Evolutionary conservation across 208 protist species (phyloP).

Genomic region (Trypanosoma platydactyli): DNA sequence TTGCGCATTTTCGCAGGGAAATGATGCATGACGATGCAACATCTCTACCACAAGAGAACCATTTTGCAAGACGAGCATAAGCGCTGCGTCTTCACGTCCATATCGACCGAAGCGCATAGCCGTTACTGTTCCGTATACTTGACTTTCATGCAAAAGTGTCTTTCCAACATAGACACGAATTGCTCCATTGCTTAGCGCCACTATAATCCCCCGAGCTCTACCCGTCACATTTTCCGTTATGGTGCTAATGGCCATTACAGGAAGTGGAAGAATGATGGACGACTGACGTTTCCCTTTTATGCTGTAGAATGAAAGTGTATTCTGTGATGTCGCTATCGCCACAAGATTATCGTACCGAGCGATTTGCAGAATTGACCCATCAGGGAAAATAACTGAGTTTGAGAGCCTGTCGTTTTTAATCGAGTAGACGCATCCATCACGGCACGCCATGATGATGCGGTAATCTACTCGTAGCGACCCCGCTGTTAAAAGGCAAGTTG

Average conservation of each 20-base stretch:
- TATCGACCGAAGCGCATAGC: slow-evolving; percentile 91
- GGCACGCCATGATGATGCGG: slow-evolving; percentile 90
- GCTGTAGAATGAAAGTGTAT: slow-evolving; percentile 90
- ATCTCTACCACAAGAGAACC: slow-evolving; percentile 92
- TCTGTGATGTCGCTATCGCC: slow-evolving; percentile 85
- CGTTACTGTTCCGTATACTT: slow-evolving; percentile 73
- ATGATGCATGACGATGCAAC: slow-evolving; percentile 83
- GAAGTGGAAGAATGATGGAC: slow-evolving; percentile 67
- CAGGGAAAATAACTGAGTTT: slow-evolving; percentile 84
- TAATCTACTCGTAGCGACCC: slow-evolving; percentile 89
- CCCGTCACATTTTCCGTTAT: slow-evolving; percentile 61
- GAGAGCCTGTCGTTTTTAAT: slow-evolving; percentile 89
- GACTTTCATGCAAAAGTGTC: slow-evolving; percentile 76
- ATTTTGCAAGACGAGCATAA: slow-evolving; percentile 85
- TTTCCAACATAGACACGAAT: slow-evolving; percentile 93
- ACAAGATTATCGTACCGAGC: slow-evolving; percentile 84
- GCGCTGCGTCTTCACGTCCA: slow-evolving; percentile 89
- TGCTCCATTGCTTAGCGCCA: slow-evolving; percentile 90
- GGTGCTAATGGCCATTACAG: slow-evolving; percentile 68
- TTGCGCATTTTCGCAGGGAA: slow-evolving; percentile 32
- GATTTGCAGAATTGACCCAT: slow-evolving; percentile 82
- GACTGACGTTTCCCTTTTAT: slow-evolving; percentile 88
- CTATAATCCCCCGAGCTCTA: slow-evolving; percentile 74
- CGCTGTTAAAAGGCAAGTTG: slow-evolving; percentile 65
- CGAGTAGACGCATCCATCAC: slow-evolving; percentile 92